phyloP scores from a whole-genome alignment of 2,329 filamentous ascomycete species.

The Dactylonectria estremocensis region DNA sequence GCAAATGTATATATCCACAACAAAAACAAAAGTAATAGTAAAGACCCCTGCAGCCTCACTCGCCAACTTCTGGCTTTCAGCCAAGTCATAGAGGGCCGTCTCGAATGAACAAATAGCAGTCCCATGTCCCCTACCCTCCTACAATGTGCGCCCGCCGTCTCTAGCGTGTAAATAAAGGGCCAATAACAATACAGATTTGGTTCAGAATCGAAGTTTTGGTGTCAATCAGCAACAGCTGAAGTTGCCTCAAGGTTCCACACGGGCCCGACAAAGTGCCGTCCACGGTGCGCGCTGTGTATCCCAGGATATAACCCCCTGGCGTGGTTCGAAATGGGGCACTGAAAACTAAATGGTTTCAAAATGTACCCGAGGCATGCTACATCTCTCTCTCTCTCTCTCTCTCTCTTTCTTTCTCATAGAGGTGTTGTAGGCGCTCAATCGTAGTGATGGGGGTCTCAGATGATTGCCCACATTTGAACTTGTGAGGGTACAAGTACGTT shows the following conservation, averaged over 20 bases:
- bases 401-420: not conserved
- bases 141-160: conserved; percentile 21
- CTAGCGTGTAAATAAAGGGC: conserved; percentile 22
- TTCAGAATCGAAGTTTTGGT: conserved; percentile 30
- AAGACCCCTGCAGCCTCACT: not conserved
- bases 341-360: conserved; percentile 16
- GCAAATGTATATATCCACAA: conserved; percentile 5
- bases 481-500: conserved; percentile 17
- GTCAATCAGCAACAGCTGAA: not conserved
- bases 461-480: conserved; percentile 7
- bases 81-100: not conserved
- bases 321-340: not conserved
- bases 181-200: conserved; percentile 26
- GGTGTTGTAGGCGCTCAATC: not conserved
- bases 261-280: conserved; percentile 1
- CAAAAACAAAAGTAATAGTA: conserved; percentile 6
- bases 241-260: not conserved
- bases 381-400: not conserved
- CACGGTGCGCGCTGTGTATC: conserved; percentile 29
- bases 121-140: not conserved
- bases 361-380: conserved; percentile 4
- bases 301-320: conserved; percentile 8
- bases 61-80: not conserved
- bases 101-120: conserved; percentile 13
- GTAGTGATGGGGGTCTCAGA: conserved; percentile 2